phyloP scores from a whole-genome alignment of 352 stramenopile species.

The Pythium plurisporium region DNA sequence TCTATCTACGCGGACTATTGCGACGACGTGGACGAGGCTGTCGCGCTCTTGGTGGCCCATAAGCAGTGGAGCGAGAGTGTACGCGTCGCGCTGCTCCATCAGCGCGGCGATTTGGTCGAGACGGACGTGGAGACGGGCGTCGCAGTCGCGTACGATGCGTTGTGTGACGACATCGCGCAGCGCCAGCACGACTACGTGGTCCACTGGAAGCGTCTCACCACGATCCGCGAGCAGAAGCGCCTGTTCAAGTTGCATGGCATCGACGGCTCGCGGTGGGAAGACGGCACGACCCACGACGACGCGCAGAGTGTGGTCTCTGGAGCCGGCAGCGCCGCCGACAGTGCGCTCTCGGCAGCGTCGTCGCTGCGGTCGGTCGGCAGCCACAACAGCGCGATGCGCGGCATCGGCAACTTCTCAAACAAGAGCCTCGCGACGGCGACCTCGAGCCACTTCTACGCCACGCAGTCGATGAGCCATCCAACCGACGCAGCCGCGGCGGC shows the following conservation, averaged over 20 bases:
- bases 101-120: slow-evolving; percentile 55
- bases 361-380: slow-evolving; percentile 72
- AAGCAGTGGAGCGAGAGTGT: slow-evolving; percentile 58
- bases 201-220: slow-evolving; percentile 55
- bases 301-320: slow-evolving; percentile 45
- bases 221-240: slow-evolving; percentile 70
- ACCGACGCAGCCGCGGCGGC: slow-evolving; percentile 4
- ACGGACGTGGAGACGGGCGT: slow-evolving; percentile 70
- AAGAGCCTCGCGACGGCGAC: slow-evolving; percentile 51
- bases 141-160: slow-evolving; percentile 32
- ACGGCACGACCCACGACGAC: slow-evolving; percentile 13
- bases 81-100: slow-evolving; percentile 52
- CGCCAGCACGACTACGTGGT: slow-evolving; percentile 43
- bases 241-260: slow-evolving; percentile 78
- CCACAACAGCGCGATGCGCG: slow-evolving; percentile 65
- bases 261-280: slow-evolving; percentile 52
- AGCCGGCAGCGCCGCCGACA: slow-evolving; percentile 37
- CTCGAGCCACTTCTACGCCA: slow-evolving; percentile 68
- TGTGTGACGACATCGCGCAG: slow-evolving; percentile 44
- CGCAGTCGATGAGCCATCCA: slow-evolving; percentile 32
- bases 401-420: slow-evolving; percentile 68
- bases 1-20: slow-evolving; percentile 76
- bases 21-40: slow-evolving; percentile 61
- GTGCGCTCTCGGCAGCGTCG: slow-evolving; percentile 53
- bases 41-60: slow-evolving; percentile 55